phyloP scores from a whole-genome alignment of 305 asterid species.

The Striga hermonthica region DNA sequence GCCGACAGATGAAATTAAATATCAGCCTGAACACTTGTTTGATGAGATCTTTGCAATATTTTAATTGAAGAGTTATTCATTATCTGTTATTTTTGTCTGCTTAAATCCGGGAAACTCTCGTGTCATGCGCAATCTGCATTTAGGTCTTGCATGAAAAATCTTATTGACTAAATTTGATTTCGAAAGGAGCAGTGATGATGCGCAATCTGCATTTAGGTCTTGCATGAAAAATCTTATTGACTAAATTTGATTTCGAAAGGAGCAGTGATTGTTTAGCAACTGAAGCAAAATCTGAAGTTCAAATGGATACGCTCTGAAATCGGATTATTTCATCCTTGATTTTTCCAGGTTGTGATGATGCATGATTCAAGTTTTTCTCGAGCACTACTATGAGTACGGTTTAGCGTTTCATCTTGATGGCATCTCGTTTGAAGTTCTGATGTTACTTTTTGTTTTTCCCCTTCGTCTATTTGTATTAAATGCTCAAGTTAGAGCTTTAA shows the following conservation, averaged over 20 bases:
- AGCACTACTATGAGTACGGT: neutral
- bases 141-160: neutral
- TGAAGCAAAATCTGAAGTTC: constrained; percentile 6
- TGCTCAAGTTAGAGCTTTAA: too few relatives aligned
- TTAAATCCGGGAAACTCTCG: neutral
- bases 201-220: neutral
- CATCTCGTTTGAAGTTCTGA: constrained; percentile 6
- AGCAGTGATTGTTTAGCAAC: too few relatives aligned
- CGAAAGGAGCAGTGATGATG: too few relatives aligned
- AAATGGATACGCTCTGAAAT: constrained; percentile 25
- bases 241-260: neutral
- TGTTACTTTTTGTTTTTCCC: neutral
- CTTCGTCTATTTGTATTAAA: neutral
- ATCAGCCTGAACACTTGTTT: neutral
- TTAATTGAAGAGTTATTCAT: constrained; percentile 11
- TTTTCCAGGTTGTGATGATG: constrained; percentile 57
- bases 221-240: constrained; percentile 2
- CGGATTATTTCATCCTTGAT: constrained; percentile 34
- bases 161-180: neutral
- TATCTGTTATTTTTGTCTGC: neutral
- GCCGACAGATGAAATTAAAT: neutral
- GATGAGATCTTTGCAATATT: neutral
- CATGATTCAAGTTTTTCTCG: constrained; percentile 37
- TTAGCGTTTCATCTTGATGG: constrained; percentile 15
- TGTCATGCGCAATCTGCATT: neutral